phyloP scores from a whole-genome alignment of 345 rosid genomes.

The rapeseed (Brassica napus) region Da-Ae NC_063445.1:3187501-3188000 shows the following conservation, averaged over 20 bases:
- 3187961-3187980: conserved; percentile 59
- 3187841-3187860: background rate
- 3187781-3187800: conserved; percentile 44
- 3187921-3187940: conserved; percentile 60
- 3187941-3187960: conserved; percentile 66
- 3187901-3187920: conserved; percentile 61
- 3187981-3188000: conserved; percentile 68
- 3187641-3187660: background rate
- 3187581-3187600: conserved; percentile 68
- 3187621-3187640: conserved; percentile 25
- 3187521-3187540: too few species aligned
- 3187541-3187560: conserved; percentile 59
- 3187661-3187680: background rate
- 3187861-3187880: background rate
- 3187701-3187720: background rate
- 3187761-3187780: conserved; percentile 46
- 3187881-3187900: conserved; percentile 25
- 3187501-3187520: too few species aligned
- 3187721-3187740: background rate
- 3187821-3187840: background rate
- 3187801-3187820: conserved; percentile 32
- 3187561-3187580: conserved; percentile 62
- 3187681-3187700: background rate
- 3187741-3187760: conserved; percentile 32
- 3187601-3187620: conserved; percentile 67